Percentiles rank a stretch among this genome's conserved stretches.
Conservation (phyloP, 129 eudicot species). For the Chrysanthemum seticuspe region DNA sequence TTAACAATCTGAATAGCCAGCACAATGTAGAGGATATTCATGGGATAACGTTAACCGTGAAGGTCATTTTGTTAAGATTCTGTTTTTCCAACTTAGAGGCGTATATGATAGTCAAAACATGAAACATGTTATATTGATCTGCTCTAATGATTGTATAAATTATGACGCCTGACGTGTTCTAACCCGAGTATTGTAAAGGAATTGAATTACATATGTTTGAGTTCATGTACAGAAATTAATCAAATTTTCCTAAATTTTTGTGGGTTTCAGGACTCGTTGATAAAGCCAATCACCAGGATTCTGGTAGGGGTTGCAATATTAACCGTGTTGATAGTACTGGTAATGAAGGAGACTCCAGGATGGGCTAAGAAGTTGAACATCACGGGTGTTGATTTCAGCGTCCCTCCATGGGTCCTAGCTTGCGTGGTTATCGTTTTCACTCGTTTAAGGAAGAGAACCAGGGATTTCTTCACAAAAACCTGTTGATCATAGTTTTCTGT, state of each 20-base stretch:
- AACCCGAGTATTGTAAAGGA: too few species aligned
- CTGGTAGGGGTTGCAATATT: slow-evolving; percentile 53
- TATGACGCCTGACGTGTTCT: not conserved
- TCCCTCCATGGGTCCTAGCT: slow-evolving; percentile 87
- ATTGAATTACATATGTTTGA: not conserved
- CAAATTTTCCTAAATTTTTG: not conserved
- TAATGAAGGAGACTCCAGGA: slow-evolving; percentile 58
- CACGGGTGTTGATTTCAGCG: slow-evolving; percentile 40
- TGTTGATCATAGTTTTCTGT: slow-evolving; percentile 16
- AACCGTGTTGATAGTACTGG: slow-evolving; percentile 51
- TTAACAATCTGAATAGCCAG: too few species aligned
- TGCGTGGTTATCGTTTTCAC: slow-evolving; percentile 74
- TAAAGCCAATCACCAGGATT: slow-evolving; percentile 79
- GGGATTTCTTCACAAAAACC: slow-evolving; percentile 48
- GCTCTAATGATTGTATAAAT: not conserved
- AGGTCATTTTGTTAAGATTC: too few species aligned
- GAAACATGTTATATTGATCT: too few species aligned
- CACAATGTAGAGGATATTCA: too few species aligned
- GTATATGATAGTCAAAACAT: too few species aligned
- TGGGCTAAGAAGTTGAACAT: slow-evolving; percentile 67
- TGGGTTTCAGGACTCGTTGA: slow-evolving; percentile 67
- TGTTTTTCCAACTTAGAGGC: too few species aligned
- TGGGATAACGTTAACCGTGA: too few species aligned
- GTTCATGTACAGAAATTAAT: not conserved
- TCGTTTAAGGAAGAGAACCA: slow-evolving; percentile 85